These are phyloP conservation scores for Cicer cuneatum DNA, from an alignment of 306 rosid species.

Conservation along the genomic window DNA sequence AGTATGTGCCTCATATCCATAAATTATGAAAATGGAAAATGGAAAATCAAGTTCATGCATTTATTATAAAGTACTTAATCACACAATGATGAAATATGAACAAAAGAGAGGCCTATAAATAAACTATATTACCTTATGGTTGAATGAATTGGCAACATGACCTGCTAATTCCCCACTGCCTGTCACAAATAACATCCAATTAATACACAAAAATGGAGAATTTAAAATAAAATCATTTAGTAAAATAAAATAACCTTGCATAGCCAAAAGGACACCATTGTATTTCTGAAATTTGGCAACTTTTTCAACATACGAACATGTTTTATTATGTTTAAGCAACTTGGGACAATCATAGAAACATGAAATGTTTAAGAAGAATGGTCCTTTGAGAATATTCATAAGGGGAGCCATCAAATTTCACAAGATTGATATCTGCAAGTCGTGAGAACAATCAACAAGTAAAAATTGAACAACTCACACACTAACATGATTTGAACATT, in stretches of 20 bases:
- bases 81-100: slow-evolving; percentile 10
- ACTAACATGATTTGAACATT: no score
- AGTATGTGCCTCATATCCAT: slow-evolving; percentile 12
- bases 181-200: slow-evolving; percentile 50
- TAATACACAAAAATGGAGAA: slow-evolving; percentile 13
- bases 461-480: background rate
- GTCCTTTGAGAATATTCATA: slow-evolving; percentile 54
- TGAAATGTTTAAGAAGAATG: slow-evolving; percentile 44
- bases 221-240: background rate
- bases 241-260: slow-evolving; percentile 56
- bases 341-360: slow-evolving; percentile 48
- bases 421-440: slow-evolving; percentile 24
- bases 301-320: slow-evolving; percentile 39
- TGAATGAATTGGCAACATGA: slow-evolving; percentile 45
- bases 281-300: slow-evolving; percentile 39
- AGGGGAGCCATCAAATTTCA: slow-evolving; percentile 53
- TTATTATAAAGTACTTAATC: slow-evolving; percentile 20
- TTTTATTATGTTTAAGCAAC: slow-evolving; percentile 41
- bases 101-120: slow-evolving; percentile 13
- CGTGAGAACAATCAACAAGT: slow-evolving; percentile 19
- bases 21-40: background rate
- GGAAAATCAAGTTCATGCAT: background rate
- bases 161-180: slow-evolving; percentile 49
- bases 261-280: slow-evolving; percentile 42
- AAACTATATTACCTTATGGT: slow-evolving; percentile 47